Conservation (phyloP, 306 rosid genomes). For the Quercus bicolor region DNA sequence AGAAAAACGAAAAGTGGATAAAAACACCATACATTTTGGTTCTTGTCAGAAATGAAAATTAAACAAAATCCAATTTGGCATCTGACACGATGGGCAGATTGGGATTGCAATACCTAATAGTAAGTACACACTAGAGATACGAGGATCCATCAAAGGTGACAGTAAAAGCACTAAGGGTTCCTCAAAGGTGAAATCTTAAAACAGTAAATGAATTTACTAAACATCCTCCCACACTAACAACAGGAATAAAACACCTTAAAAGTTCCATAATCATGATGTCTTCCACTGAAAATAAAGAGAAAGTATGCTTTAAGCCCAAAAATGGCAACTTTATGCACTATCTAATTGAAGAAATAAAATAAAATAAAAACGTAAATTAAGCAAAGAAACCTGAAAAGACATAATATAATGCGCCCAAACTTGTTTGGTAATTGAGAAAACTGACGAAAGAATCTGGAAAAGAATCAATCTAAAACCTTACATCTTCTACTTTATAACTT, state of each 20-base stretch:
- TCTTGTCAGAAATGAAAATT: not conserved
- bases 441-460: slow-evolving; percentile 1
- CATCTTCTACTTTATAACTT: slow-evolving; percentile 8
- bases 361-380: not conserved
- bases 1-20: not conserved
- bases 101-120: slow-evolving; percentile 8
- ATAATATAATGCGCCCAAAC: slow-evolving; percentile 8
- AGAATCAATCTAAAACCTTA: slow-evolving; percentile 1
- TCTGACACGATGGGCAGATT: not conserved
- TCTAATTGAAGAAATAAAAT: not conserved
- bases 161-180: not conserved
- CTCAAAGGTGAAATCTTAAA: slow-evolving; percentile 11
- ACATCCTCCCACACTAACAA: slow-evolving; percentile 17
- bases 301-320: slow-evolving; percentile 12
- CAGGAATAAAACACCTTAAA: slow-evolving; percentile 18
- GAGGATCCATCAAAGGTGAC: not conserved
- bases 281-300: slow-evolving; percentile 37
- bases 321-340: slow-evolving; percentile 12
- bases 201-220: not conserved
- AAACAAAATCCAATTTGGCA: not conserved
- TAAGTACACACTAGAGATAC: not conserved
- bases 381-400: slow-evolving; percentile 14
- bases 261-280: slow-evolving; percentile 32
- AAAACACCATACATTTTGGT: not conserved
- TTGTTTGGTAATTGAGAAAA: slow-evolving; percentile 9